These are phyloP conservation scores for Candida anglica DNA, from an alignment of 805 yeast species.

Conservation along the genomic window DNA sequence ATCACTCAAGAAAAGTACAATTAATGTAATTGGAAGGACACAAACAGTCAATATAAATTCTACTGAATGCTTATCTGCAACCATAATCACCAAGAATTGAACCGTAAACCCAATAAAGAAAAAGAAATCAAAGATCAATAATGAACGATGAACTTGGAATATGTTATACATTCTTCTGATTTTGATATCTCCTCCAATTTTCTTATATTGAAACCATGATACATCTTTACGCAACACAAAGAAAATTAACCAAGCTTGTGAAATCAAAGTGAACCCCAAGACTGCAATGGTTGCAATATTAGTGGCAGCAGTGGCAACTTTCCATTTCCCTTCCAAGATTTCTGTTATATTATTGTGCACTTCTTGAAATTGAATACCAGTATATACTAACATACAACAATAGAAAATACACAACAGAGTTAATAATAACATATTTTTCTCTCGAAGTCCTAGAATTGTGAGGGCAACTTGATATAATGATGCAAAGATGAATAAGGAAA, in stretches of 20 bases:
- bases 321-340: conserved; percentile 19
- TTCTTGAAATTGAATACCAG: conserved; percentile 45
- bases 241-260: conserved; percentile 24
- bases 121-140: conserved; percentile 26
- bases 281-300: conserved; percentile 42
- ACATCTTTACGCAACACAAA: conserved; percentile 34
- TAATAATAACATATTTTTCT: conserved; percentile 38
- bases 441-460: conserved; percentile 32
- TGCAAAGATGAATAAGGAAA: conserved; percentile 48
- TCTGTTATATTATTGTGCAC: conserved; percentile 19
- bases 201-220: conserved; percentile 45
- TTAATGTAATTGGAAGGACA: conserved; percentile 41
- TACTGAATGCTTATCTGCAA: conserved; percentile 26
- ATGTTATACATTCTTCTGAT: conserved; percentile 31
- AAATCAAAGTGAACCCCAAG: conserved; percentile 29
- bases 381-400: conserved; percentile 41
- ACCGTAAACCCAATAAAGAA: conserved; percentile 49
- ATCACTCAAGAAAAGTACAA: conserved; percentile 33
- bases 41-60: conserved; percentile 46
- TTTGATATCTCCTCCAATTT: conserved; percentile 43
- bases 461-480: conserved; percentile 38
- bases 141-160: conserved; percentile 36
- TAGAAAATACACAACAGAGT: conserved; percentile 36
- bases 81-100: conserved; percentile 45
- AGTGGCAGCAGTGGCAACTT: conserved; percentile 29